Evolutionary conservation across 2,329 filamentous ascomycete genomes (phyloP).

Genomic region (Cordyceps farinosa): DNA sequence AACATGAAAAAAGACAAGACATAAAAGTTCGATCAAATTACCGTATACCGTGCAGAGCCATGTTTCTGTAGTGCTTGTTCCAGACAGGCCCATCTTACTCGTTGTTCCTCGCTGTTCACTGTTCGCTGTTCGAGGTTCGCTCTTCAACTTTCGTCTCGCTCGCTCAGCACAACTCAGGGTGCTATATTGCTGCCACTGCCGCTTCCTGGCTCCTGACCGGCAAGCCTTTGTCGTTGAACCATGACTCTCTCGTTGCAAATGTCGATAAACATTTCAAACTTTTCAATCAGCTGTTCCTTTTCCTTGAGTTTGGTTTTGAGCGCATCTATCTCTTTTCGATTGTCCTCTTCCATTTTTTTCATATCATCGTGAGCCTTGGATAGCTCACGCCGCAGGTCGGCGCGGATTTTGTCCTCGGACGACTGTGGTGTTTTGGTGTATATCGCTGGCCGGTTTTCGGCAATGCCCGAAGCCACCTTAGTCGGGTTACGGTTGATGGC

Average conservation of each 20-base stretch:
- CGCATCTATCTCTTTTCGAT: slow-evolving; percentile 54
- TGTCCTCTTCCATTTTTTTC: slow-evolving; percentile 53
- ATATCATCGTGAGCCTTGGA: slow-evolving; percentile 55
- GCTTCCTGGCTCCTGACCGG: slow-evolving; percentile 25
- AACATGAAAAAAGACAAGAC: not conserved
- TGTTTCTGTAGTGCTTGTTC: slow-evolving; percentile 1
- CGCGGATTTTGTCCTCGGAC: slow-evolving; percentile 60
- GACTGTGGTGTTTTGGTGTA: slow-evolving; percentile 64
- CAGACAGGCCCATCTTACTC: not conserved
- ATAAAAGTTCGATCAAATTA: slow-evolving; percentile 4
- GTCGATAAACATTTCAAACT: slow-evolving; percentile 68
- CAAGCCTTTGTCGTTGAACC: slow-evolving; percentile 55
- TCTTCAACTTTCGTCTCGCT: not conserved
- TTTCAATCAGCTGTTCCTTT: slow-evolving; percentile 59
- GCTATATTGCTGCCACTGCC: slow-evolving; percentile 1
- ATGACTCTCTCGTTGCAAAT: slow-evolving; percentile 66
- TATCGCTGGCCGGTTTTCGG: slow-evolving; percentile 60
- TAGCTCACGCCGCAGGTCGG: slow-evolving; percentile 59
- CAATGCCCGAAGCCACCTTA: slow-evolving; percentile 57
- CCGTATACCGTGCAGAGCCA: not conserved
- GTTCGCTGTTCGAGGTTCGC: no score
- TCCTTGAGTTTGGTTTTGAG: slow-evolving; percentile 59
- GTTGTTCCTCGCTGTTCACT: no score
- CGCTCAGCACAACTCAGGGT: not conserved
- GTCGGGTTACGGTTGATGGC: slow-evolving; percentile 63